These are phyloP conservation scores for Tolypocladium tundrense DNA, from an alignment of 2,329 filamentous ascomycete genomes.

Conservation along the genomic window DNA sequence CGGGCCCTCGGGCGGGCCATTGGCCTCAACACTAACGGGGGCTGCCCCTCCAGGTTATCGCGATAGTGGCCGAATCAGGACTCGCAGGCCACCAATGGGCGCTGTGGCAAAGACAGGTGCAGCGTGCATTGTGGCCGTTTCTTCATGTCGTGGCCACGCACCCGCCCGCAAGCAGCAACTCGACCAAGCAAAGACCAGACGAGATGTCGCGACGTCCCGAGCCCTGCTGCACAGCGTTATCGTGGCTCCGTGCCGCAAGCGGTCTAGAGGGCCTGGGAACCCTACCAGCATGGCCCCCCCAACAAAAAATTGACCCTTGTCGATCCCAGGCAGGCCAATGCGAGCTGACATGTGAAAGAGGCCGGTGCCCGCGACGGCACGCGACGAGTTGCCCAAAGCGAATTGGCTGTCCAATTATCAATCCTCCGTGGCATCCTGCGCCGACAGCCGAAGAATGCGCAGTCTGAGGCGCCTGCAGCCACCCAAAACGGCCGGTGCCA, in stretches of 20 bases:
- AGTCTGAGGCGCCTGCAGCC: not conserved
- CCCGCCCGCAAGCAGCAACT: not conserved
- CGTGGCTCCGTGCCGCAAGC: not conserved
- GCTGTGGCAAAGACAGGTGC: not conserved
- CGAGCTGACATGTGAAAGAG: constrained; percentile 1
- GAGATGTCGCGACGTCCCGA: not conserved
- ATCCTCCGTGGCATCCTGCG: too few species aligned
- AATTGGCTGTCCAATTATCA: too few species aligned
- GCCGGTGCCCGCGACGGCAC: not conserved
- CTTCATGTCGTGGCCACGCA: not conserved
- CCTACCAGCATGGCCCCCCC: not conserved
- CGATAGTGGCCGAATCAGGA: not conserved
- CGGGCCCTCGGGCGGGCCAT: not conserved
- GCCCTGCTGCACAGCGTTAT: not conserved
- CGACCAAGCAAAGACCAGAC: not conserved
- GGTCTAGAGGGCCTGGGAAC: not conserved
- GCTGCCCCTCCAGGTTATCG: not conserved
- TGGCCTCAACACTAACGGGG: not conserved
- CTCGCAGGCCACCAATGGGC: not conserved
- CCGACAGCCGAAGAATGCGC: not conserved
- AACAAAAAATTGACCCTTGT: constrained; percentile 1
- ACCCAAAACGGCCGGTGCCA: not conserved
- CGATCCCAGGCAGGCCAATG: not conserved
- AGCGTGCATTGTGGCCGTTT: not conserved
- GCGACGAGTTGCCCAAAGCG: not conserved